Percentiles rank a stretch among this genome's conserved stretches.
These are phyloP conservation scores for Puccinia triticina DNA, from an alignment of 1,284 basidiomycete genomes.

Conservation along the genomic window DNA sequence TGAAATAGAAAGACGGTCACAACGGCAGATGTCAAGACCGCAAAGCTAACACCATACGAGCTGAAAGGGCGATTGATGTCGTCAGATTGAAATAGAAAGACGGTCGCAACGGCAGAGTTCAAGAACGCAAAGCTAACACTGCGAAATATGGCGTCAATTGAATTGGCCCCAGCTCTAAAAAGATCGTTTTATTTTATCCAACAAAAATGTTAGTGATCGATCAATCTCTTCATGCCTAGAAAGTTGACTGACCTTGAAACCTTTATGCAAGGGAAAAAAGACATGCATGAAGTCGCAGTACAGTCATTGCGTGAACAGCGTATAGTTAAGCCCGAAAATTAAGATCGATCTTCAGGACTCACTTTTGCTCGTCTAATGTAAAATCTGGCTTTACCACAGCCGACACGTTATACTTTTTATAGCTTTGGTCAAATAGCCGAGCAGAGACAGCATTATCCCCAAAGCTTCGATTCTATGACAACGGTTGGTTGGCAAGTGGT, in stretches of 20 bases:
- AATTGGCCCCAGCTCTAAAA: conserved; percentile 43
- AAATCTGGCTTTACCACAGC: conserved; percentile 46
- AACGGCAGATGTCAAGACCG: conserved; percentile 47
- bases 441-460: conserved; percentile 50
- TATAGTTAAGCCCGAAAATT: neutral
- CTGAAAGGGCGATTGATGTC: conserved; percentile 37
- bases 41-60: conserved; percentile 50
- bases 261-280: neutral
- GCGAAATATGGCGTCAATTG: conserved; percentile 50
- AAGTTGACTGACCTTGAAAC: conserved; percentile 18
- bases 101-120: conserved; percentile 40
- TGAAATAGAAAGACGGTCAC: conserved; percentile 49
- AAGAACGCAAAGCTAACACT: conserved; percentile 47
- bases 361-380: conserved; percentile 45
- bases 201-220: neutral
- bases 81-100: conserved; percentile 50
- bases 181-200: neutral
- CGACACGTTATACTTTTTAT: conserved; percentile 47
- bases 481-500: neutral
- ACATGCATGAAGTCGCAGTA: neutral
- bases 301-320: neutral
- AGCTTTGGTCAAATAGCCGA: conserved; percentile 36
- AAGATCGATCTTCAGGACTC: neutral
- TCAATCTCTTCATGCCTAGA: neutral
- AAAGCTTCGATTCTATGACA: conserved; percentile 39